Conservation (phyloP, 306 rosid species). For the Trichosanthes cucumerina region DNA sequence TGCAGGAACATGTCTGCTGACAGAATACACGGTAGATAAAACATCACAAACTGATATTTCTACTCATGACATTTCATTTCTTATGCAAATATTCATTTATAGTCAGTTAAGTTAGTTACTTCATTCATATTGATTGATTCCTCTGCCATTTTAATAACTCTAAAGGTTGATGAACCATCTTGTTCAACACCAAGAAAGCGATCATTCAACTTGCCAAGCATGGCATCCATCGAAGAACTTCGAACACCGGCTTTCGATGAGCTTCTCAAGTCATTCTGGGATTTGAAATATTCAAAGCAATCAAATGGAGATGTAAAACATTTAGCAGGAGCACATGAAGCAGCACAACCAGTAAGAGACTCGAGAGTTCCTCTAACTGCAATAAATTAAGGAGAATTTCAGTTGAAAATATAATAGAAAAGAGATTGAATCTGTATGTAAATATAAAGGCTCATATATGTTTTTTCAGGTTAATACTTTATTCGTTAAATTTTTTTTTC, state of each 20-base stretch:
- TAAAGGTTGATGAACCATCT: constrained; percentile 91
- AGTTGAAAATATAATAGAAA: not conserved
- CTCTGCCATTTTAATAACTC: not conserved
- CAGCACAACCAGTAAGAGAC: constrained; percentile 76
- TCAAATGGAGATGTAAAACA: constrained; percentile 87
- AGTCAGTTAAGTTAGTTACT: not conserved
- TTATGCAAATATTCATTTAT: not conserved
- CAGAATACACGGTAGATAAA: constrained; percentile 63
- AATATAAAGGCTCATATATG: constrained; percentile 41
- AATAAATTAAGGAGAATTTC: constrained; percentile 43
- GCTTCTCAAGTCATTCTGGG: constrained; percentile 79
- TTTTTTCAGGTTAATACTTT: constrained; percentile 14
- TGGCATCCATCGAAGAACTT: constrained; percentile 78
- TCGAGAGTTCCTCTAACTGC: constrained; percentile 97
- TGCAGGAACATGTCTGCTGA: constrained; percentile 79
- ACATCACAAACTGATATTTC: not conserved
- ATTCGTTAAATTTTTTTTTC: constrained; percentile 8
- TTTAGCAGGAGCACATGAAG: constrained; percentile 50
- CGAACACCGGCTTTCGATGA: constrained; percentile 92
- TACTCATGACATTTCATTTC: not conserved
- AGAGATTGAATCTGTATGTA: constrained; percentile 31
- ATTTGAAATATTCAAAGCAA: constrained; percentile 50
- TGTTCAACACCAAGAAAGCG: constrained; percentile 96
- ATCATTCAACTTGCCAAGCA: constrained; percentile 73
- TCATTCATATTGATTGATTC: not conserved